Percentiles rank a stretch among this genome's conserved stretches.
phyloP scores from a whole-genome alignment of 345 rosid species.

The Garcia nutans region DNA sequence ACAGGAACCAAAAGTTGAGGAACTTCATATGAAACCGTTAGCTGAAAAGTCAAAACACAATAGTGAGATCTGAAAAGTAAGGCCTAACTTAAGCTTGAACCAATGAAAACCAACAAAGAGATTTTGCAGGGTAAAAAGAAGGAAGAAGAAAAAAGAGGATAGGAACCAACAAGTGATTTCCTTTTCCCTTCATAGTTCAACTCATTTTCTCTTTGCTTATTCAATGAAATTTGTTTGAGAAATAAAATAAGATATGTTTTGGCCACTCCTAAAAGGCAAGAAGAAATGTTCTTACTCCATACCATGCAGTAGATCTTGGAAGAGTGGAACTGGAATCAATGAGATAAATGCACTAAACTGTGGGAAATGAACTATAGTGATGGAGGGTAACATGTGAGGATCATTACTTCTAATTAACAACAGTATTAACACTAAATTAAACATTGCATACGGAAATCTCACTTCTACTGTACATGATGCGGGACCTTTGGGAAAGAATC shows the following conservation, averaged over 20 bases:
- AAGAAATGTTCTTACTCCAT: not conserved
- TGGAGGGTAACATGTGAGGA: not conserved
- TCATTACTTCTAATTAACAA: not conserved
- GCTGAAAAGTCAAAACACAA: conserved; percentile 49
- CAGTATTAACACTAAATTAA: not conserved
- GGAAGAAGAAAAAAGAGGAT: not conserved
- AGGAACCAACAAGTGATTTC: not conserved
- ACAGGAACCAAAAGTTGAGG: conserved; percentile 75
- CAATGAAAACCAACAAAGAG: not conserved
- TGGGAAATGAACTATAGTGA: not conserved
- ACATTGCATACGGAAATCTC: conserved; percentile 28
- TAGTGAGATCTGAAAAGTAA: not conserved
- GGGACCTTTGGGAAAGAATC: conserved; percentile 79
- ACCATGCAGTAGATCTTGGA: not conserved
- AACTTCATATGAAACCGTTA: conserved; percentile 90
- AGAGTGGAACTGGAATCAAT: not conserved
- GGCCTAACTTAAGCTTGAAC: not conserved
- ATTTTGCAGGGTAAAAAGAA: not conserved
- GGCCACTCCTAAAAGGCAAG: not conserved
- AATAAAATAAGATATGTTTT: not conserved
- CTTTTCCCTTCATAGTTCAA: not conserved
- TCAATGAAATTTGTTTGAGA: not conserved
- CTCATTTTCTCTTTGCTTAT: not conserved
- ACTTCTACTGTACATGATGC: conserved; percentile 75
- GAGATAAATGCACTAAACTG: not conserved